Evolutionary conservation across 139 green algal genomes (phyloP), one percentile per base, ranked within the genome.

Genomic region (Ettlia oleoabundans): DNA sequence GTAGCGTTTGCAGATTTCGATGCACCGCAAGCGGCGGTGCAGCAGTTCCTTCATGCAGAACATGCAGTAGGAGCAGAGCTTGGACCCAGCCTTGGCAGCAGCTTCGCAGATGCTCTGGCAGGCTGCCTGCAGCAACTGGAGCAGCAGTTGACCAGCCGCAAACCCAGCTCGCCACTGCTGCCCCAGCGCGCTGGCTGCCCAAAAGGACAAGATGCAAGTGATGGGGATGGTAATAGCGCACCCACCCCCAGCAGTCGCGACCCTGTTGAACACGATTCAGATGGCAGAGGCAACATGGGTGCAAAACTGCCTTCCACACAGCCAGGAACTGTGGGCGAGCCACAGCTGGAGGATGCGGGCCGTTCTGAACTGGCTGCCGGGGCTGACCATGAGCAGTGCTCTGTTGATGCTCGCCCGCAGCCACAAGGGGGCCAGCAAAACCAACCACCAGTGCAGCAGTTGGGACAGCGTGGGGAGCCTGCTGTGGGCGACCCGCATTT

Each of bases 71-170:
- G 35, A 13, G 33, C 28, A 67, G 24, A 38, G 35, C 52, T 3
- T 51, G 73, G 53, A 35, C 0, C 47, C 73, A 4, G 35, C 43
- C 15, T 47, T 64, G 47, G n/a, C 53, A 10, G 28, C 21, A 65
- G 53, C 73, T 15, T 80, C 35, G 73, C 53, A 0, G 73, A 51
- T n/a, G 52, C 73, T 3, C 73, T 80, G 53, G 51, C 73, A 10
- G 38, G 35, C 35, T 80, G 73, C 53, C 26, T 80, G 73, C 8
- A 19, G 1, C 35, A 69, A 53, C 35, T 80, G 53, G 24, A 80
- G 35, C 52, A 3, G 9, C 22, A 52, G 35, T 33, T 52, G 37
- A 53, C 24, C 19, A 22, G 73, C 24, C 24, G 22, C 24, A 6
- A 41, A 32, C 0, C 38, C 52, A 47, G 6, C 28, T 35, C 22